Percentiles rank a stretch among this genome's conserved stretches.
Conservation (phyloP, 208 protist genomes). For the Acanthamoeba royreba region DNA sequence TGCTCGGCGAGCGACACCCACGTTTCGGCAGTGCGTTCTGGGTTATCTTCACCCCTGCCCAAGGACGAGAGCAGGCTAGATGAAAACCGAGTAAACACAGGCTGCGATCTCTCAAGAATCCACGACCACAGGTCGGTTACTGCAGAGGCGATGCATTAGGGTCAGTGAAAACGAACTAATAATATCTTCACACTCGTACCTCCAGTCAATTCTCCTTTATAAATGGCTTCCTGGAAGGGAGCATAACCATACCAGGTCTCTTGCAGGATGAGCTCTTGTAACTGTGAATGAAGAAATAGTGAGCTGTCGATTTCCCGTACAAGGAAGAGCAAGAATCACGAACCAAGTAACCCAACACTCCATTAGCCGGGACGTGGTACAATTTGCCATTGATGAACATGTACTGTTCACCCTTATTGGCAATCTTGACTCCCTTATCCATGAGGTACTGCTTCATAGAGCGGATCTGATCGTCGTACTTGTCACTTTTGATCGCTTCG, state of each 20-base stretch:
- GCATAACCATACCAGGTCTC: neutral
- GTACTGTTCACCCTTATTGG: neutral
- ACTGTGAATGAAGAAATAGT: no score
- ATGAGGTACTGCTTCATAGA: neutral
- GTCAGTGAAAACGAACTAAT: no score
- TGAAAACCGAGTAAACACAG: neutral
- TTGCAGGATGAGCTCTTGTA: neutral
- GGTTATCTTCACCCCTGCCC: neutral
- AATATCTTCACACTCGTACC: neutral
- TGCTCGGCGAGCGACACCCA: constrained; percentile 1
- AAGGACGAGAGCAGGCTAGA: neutral
- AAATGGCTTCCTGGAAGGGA: neutral
- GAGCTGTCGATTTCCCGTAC: no score
- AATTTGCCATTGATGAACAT: constrained; percentile 5
- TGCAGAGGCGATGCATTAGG: no score
- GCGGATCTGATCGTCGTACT: neutral
- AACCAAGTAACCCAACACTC: neutral
- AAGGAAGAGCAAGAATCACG: neutral
- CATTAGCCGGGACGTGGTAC: neutral
- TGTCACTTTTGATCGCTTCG: neutral
- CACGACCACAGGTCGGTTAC: neutral
- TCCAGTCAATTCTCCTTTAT: neutral
- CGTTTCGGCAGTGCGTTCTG: neutral
- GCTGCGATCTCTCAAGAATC: neutral
- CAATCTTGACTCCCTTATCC: neutral